Conservation (phyloP, 2,329 filamentous ascomycete species). For the Nectriaceae sp. region DNA sequence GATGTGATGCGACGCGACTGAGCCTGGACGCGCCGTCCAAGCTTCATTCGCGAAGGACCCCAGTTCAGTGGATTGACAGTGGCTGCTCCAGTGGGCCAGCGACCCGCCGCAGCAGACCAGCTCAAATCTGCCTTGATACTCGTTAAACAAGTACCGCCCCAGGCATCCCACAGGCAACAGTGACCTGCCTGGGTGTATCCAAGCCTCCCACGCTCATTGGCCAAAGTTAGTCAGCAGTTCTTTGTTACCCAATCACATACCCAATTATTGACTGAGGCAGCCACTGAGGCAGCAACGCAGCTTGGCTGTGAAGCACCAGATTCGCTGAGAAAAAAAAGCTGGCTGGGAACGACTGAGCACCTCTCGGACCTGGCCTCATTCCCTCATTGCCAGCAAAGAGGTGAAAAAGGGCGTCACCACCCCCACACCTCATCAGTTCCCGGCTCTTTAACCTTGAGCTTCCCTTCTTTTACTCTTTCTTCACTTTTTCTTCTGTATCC, state of each 20-base stretch:
- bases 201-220: conserved; percentile 30
- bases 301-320: conserved; percentile 11
- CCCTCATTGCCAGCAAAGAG: neutral
- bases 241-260: conserved; percentile 30
- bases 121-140: conserved; percentile 20
- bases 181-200: conserved; percentile 28
- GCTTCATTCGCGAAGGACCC: neutral
- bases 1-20: neutral
- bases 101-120: neutral
- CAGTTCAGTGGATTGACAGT: neutral
- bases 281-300: conserved; percentile 40
- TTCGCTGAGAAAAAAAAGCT: neutral
- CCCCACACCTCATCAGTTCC: neutral
- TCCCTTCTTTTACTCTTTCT: conserved; percentile 17
- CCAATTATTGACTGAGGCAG: conserved; percentile 39
- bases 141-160: conserved; percentile 23
- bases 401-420: neutral
- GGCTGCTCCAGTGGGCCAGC: neutral
- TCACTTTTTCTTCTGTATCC: conserved; percentile 9
- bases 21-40: neutral
- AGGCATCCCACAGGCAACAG: conserved; percentile 32
- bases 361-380: neutral
- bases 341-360: neutral
- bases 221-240: conserved; percentile 22
- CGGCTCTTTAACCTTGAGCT: neutral